Percentiles rank a stretch among this genome's conserved stretches.
phyloP scores from a whole-genome alignment of 768 basidiomycete species.

The Rhizopogon vinicolor region DNA sequence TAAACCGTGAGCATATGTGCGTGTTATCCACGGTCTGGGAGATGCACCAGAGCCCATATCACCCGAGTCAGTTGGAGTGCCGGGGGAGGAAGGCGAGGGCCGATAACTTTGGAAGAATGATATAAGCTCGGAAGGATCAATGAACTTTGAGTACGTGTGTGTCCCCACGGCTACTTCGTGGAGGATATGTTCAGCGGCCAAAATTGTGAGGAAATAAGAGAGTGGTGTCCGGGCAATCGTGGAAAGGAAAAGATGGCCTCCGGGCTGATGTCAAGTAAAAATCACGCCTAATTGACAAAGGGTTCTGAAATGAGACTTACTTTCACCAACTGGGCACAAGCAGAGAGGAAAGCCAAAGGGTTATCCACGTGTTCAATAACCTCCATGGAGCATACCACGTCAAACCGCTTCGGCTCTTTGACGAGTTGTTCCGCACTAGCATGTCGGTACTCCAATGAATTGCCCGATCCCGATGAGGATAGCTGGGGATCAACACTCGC shows the following conservation, averaged over 20 bases:
- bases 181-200: slow-evolving; percentile 78
- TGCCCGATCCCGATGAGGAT: slow-evolving; percentile 21
- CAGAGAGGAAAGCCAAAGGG: slow-evolving; percentile 75
- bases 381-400: slow-evolving; percentile 96
- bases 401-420: slow-evolving; percentile 62
- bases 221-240: slow-evolving; percentile 87
- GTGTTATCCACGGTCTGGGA: slow-evolving; percentile 56
- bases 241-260: slow-evolving; percentile 92
- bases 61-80: not conserved
- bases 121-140: slow-evolving; percentile 83
- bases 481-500: slow-evolving; percentile 73
- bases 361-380: slow-evolving; percentile 97
- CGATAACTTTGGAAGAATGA: slow-evolving; percentile 70
- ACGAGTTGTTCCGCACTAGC: slow-evolving; percentile 73
- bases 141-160: slow-evolving; percentile 87
- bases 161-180: slow-evolving; percentile 82
- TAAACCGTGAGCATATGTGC: slow-evolving; percentile 37
- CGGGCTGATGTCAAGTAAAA: slow-evolving; percentile 56
- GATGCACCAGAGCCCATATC: slow-evolving; percentile 1
- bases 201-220: slow-evolving; percentile 64
- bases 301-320: slow-evolving; percentile 36
- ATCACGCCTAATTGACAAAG: not conserved
- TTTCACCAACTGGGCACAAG: slow-evolving; percentile 83
- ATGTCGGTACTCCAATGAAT: slow-evolving; percentile 60
- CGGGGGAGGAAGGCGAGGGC: slow-evolving; percentile 19